Evolutionary conservation across 352 stramenopile genomes (phyloP).

Genomic region (Phytophthora fragariaefolia): DNA sequence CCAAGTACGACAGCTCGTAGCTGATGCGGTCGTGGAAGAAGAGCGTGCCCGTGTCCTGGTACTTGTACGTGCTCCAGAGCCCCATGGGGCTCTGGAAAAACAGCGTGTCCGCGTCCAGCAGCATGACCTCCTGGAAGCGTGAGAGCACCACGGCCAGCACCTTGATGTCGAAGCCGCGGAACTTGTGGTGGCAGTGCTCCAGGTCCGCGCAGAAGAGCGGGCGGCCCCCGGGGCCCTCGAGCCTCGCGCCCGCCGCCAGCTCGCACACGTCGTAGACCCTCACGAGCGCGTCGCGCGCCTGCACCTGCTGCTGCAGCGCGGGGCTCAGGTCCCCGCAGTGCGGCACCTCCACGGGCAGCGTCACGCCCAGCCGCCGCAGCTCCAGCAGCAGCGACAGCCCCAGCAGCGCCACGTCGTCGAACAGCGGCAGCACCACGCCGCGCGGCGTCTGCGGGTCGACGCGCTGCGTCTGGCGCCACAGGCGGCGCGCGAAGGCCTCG

Average conservation of each 20-base stretch:
- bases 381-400: slow-evolving; percentile 69
- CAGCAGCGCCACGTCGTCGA: slow-evolving; percentile 54
- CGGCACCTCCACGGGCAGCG: slow-evolving; percentile 62
- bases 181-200: slow-evolving; percentile 48
- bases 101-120: slow-evolving; percentile 59
- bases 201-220: slow-evolving; percentile 54
- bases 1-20: slow-evolving; percentile 42
- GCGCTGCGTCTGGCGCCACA: slow-evolving; percentile 37
- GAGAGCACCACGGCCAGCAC: slow-evolving; percentile 50
- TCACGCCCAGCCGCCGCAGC: slow-evolving; percentile 45
- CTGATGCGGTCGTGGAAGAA: slow-evolving; percentile 70
- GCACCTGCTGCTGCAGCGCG: slow-evolving; percentile 35
- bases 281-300: slow-evolving; percentile 29
- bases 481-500: slow-evolving; percentile 30
- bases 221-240: slow-evolving; percentile 4
- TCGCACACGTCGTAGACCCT: slow-evolving; percentile 63
- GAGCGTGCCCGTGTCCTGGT: slow-evolving; percentile 50
- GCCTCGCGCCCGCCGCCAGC: slow-evolving; percentile 26
- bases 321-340: slow-evolving; percentile 63
- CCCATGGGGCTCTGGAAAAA: slow-evolving; percentile 52
- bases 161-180: slow-evolving; percentile 67
- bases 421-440: slow-evolving; percentile 64
- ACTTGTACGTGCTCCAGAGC: slow-evolving; percentile 43
- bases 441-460: slow-evolving; percentile 18
- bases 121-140: slow-evolving; percentile 54